Conservation (phyloP, 108 stramenopile species). For the Pelagomonas calceolata region DNA sequence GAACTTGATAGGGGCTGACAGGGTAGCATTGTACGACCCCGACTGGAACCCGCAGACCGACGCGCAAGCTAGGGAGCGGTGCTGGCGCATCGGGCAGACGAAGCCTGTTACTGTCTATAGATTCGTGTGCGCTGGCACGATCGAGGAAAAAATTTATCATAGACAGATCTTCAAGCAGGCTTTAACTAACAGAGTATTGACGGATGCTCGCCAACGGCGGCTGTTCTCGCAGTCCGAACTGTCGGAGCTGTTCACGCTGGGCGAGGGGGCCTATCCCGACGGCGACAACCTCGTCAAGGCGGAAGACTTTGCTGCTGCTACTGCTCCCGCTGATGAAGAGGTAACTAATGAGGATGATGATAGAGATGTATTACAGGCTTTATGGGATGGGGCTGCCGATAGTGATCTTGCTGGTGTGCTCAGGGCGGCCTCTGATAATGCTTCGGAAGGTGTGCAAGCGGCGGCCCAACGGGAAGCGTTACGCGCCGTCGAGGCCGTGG, state of each 20-base stretch:
- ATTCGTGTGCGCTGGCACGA: conserved; percentile 66
- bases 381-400: neutral
- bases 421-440: neutral
- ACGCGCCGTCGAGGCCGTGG: neutral
- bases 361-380: neutral
- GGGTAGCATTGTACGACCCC: conserved; percentile 64
- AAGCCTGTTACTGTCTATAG: conserved; percentile 63
- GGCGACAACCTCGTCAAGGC: conserved; percentile 52
- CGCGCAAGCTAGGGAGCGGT: conserved; percentile 75
- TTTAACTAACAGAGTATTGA: conserved; percentile 71
- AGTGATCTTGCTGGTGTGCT: neutral
- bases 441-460: neutral
- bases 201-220: conserved; percentile 74
- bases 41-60: conserved; percentile 96
- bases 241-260: conserved; percentile 75
- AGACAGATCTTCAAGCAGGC: conserved; percentile 97
- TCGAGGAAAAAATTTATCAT: conserved; percentile 95
- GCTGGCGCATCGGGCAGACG: conserved; percentile 79
- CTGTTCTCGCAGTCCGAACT: conserved; percentile 77
- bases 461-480: neutral
- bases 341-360: neutral
- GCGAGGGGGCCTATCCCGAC: conserved; percentile 45
- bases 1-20: conserved; percentile 44
- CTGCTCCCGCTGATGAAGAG: neutral
- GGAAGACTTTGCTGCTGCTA: conserved; percentile 31